Base-by-base conservation (phyloP, 1,284 basidiomycete genomes). In the Apiotrichum laibachii region DNA sequence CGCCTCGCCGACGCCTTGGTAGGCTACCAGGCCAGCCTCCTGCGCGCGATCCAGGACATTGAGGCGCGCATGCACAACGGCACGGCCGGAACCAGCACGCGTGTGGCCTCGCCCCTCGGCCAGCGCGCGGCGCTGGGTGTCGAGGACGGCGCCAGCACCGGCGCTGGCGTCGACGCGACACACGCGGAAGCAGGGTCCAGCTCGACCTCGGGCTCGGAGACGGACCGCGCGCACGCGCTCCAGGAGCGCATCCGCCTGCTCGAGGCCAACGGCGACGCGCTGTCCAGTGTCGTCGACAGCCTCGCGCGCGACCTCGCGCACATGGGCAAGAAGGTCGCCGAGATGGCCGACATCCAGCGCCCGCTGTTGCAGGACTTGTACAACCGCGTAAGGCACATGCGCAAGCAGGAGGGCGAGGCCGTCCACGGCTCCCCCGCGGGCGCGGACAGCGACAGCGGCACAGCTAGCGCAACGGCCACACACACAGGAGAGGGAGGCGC, bases 1-100 rank as follows among this genome's bases (percentile, higher is more conserved):
- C 61, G 66, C 5, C 63, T 79, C 11, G 73, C 77, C 5, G 77
- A 78, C 54, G 72, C 76, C 1, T 56, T 78, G 2, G 74, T 80
- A 18, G 63, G 52, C n/a, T 79, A 79, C 56, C 77, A 79, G 60
- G 70, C 69, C 60, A 64, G 63, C n/a, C 64, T 79, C 16, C 61
- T 78, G n/a, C 47, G 55, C 5, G 71, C 73, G 9, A 72, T 79
- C 59, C 57, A 68, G 47, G 54, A 33, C 1, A 59, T 78, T 48
- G 70, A 60, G 42, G 59, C 16, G 18, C 44, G 53, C 5, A 26
- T 52, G 26, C 13, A 22, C 26, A 51, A 22, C 35, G 50, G 15
- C 21, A 21, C 10, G 11, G 22, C 34, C n/a, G n/a, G 43, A 8
- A 21, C 6, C n/a, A 21, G 64, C 19, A 22, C 46, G 65, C 61